phyloP scores from a whole-genome alignment of 176 grass and related monocot genomes.

The Oryza meyeriana region DNA sequence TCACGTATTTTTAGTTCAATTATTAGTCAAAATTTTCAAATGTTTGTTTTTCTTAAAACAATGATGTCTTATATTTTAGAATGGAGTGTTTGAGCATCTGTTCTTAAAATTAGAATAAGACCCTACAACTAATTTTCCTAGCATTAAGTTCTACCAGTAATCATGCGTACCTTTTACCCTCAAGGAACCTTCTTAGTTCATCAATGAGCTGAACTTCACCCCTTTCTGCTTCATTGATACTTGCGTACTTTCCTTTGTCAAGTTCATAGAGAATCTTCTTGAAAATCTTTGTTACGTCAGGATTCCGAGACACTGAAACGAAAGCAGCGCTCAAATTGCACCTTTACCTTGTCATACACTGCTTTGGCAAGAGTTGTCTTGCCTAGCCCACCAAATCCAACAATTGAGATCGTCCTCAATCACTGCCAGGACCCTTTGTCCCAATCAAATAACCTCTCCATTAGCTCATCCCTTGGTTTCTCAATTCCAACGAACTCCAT shows the following conservation, averaged over 20 bases:
- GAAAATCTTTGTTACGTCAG: not conserved
- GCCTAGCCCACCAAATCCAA: not conserved
- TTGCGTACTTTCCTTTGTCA: not conserved
- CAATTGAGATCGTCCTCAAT: not conserved
- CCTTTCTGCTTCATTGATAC: fast-evolving
- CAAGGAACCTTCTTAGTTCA: not conserved
- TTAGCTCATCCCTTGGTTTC: not conserved
- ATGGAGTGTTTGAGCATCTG: too few species aligned
- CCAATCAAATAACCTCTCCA: not conserved
- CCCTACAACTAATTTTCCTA: too few species aligned
- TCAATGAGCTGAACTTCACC: not conserved
- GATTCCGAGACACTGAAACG: not conserved
- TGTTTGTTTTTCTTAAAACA: too few species aligned
- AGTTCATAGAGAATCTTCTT: not conserved
- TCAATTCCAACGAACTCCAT: not conserved
- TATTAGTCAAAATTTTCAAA: too few species aligned
- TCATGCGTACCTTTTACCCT: not conserved
- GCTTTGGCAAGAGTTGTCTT: conserved; percentile 7
- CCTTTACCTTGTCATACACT: not conserved
- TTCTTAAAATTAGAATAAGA: too few species aligned
- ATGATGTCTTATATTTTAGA: too few species aligned
- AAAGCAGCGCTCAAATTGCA: not conserved
- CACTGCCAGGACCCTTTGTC: not conserved
- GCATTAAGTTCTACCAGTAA: too few species aligned
- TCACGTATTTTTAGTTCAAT: too few species aligned